A percentile compares a stretch with the other conserved stretches of the same genome.
Evolutionary conservation across 2,329 filamentous ascomycete genomes (phyloP).

Genomic region (Ceratocystis papillata): DNA sequence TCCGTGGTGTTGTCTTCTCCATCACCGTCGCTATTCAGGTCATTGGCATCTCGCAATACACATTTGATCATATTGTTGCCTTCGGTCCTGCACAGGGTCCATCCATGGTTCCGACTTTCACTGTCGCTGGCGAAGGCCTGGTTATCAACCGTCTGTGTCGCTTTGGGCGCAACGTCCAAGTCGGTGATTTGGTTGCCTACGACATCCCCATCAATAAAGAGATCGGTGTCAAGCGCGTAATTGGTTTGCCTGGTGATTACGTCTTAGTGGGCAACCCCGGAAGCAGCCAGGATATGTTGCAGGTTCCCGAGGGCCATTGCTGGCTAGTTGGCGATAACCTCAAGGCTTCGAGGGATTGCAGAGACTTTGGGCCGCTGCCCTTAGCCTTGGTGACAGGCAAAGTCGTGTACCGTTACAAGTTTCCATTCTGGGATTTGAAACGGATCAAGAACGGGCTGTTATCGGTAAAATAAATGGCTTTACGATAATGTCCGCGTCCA

Average conservation of each 20-base stretch:
- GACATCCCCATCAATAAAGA: conserved; percentile 55
- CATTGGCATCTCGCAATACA: conserved; percentile 41
- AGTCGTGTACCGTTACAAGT: conserved; percentile 51
- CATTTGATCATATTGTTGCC: conserved; percentile 50
- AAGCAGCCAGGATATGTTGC: conserved; percentile 25
- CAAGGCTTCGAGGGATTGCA: conserved; percentile 71
- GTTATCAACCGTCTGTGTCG: conserved; percentile 58
- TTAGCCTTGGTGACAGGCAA: conserved; percentile 77
- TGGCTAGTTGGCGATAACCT: conserved; percentile 87
- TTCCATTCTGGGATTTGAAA: conserved; percentile 35
- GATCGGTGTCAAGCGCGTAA: conserved; percentile 65
- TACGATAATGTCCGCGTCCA: background rate
- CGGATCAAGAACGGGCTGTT: conserved; percentile 41
- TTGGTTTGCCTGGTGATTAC: conserved; percentile 67
- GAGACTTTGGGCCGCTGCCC: conserved; percentile 75
- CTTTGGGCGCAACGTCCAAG: conserved; percentile 50
- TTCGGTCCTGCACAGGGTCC: conserved; percentile 55
- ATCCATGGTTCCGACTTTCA: conserved; percentile 83
- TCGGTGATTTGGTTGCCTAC: conserved; percentile 81
- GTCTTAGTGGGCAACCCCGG: conserved; percentile 55
- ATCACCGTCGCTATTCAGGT: conserved; percentile 38
- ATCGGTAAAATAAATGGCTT: conserved; percentile 24
- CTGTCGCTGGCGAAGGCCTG: conserved; percentile 54
- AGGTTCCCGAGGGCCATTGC: conserved; percentile 87
- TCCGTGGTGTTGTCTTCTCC: conserved; percentile 33